Conservation (phyloP, 2,329 filamentous ascomycete genomes). For the Mariannaea sp. region DNA sequence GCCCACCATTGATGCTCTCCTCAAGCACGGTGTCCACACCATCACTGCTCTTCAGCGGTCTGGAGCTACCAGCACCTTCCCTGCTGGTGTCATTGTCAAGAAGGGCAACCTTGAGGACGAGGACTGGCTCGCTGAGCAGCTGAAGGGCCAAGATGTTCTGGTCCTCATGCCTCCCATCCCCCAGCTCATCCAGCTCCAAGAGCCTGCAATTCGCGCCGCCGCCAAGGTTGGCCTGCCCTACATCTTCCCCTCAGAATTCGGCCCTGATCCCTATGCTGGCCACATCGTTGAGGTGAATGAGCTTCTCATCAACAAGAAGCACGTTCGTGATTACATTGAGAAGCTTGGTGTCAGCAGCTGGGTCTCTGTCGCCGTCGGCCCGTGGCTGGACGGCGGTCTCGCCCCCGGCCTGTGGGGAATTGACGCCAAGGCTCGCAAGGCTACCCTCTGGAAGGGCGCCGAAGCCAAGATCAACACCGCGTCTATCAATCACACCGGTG, state of each 20-base stretch:
- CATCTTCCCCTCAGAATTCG: conserved; percentile 19
- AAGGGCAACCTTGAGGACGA: conserved; percentile 14
- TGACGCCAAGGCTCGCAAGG: conserved; percentile 10
- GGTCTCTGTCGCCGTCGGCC: conserved; percentile 18
- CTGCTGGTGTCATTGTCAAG: conserved; percentile 3
- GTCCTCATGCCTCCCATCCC: conserved; percentile 20
- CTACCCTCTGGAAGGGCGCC: conserved; percentile 2
- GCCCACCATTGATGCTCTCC: conserved; percentile 7
- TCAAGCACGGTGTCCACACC: conserved; percentile 4
- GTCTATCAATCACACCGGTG: conserved; percentile 1
- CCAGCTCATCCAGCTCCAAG: conserved; percentile 17
- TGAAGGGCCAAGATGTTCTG: conserved; percentile 16
- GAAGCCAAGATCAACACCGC: conserved; percentile 6
- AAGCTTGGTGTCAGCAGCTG: conserved; percentile 21
- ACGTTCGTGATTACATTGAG: conserved; percentile 14
- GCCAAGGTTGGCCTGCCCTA: conserved; percentile 10
- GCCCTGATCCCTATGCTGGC: conserved; percentile 16
- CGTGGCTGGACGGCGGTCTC: conserved; percentile 16
- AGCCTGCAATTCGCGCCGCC: conserved; percentile 20
- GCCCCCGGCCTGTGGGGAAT: conserved; percentile 18
- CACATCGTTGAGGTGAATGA: conserved; percentile 15
- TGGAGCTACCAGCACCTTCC: conserved; percentile 14
- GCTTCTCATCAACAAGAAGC: conserved; percentile 17
- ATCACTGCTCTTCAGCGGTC: conserved; percentile 19
- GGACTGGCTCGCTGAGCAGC: conserved; percentile 4